Conservation (phyloP, 805 yeast species). For the Metschnikowia gelsemii region DNA sequence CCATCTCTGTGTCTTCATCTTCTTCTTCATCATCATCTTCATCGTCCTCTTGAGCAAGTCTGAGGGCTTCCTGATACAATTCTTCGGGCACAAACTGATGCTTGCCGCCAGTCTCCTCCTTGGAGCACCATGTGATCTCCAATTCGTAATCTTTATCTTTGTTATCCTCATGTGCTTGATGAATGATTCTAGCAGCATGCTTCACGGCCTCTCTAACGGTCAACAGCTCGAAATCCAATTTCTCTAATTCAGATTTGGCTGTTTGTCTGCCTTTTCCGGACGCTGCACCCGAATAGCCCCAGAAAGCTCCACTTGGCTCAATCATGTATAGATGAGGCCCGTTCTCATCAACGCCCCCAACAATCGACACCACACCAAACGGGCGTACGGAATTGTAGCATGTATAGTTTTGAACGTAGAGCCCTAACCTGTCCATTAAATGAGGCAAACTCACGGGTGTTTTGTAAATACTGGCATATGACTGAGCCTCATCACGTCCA, state of each 20-base stretch:
- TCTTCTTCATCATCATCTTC: conserved; percentile 74
- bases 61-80: conserved; percentile 76
- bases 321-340: conserved; percentile 95
- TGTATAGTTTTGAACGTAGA: conserved; percentile 92
- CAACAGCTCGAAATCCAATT: conserved; percentile 69
- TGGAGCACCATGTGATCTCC: conserved; percentile 87
- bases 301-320: conserved; percentile 94
- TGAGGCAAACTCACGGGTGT: conserved; percentile 76
- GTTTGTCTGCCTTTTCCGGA: conserved; percentile 97
- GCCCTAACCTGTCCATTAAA: conserved; percentile 82
- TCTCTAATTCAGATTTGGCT: conserved; percentile 96
- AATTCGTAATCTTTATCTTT: conserved; percentile 96
- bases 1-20: conserved; percentile 46
- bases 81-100: conserved; percentile 82
- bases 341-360: conserved; percentile 89
- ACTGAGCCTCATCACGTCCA: conserved; percentile 87
- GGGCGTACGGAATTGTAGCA: conserved; percentile 97
- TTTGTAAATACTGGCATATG: conserved; percentile 75
- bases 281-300: conserved; percentile 98
- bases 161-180: conserved; percentile 94
- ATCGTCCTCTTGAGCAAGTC: conserved; percentile 78
- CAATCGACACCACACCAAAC: conserved; percentile 87
- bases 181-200: conserved; percentile 90
- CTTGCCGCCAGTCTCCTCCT: conserved; percentile 70
- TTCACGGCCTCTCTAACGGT: conserved; percentile 81